A percentile compares a stretch with the other conserved stretches of the same genome.
Evolutionary conservation across 2,329 filamentous ascomycete genomes (phyloP).

Genomic region (Penicillium sp.): DNA sequence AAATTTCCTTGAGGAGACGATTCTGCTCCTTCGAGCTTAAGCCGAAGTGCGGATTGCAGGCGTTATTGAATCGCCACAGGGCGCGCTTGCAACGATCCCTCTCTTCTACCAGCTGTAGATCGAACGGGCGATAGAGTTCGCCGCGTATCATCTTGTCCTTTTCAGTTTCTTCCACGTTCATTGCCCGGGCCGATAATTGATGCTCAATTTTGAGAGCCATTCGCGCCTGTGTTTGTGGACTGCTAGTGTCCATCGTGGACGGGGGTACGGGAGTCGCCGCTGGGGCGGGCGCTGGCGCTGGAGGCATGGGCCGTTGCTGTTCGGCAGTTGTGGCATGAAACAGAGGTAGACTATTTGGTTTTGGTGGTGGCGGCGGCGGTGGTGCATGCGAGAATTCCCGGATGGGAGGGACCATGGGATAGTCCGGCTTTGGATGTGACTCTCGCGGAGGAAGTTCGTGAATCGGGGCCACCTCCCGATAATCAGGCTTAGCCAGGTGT

Average conservation of each 20-base stretch:
- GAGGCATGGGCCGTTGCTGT: conserved; percentile 39
- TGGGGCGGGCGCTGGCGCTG: conserved; percentile 10
- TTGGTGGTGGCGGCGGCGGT: conserved; percentile 36
- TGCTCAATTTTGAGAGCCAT: conserved; percentile 47
- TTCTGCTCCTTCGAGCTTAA: conserved; percentile 57
- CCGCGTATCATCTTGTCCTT: conserved; percentile 89
- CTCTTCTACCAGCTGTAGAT: conserved; percentile 75
- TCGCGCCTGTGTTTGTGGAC: conserved; percentile 46
- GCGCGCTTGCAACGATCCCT: conserved; percentile 81
- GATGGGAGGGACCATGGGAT: conserved; percentile 43
- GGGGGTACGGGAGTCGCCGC: background rate
- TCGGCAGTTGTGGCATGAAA: conserved; percentile 36
- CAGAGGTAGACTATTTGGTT: conserved; percentile 35
- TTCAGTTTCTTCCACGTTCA: conserved; percentile 60
- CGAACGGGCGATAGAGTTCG: conserved; percentile 76
- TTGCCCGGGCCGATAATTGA: conserved; percentile 41
- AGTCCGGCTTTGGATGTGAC: conserved; percentile 41
- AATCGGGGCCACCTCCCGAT: conserved; percentile 42
- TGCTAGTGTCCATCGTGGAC: conserved; percentile 39
- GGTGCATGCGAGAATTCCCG: conserved; percentile 41
- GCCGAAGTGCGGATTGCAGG: conserved; percentile 71
- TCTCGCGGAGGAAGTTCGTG: conserved; percentile 45
- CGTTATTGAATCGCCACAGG: conserved; percentile 84
- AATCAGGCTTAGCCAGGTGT: conserved; percentile 42
- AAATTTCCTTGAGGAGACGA: conserved; percentile 41